A percentile compares a stretch with the other conserved stretches of the same genome.
Evolutionary conservation across 345 rosid genomes (phyloP).

Genomic region (Murraya koenigii): DNA sequence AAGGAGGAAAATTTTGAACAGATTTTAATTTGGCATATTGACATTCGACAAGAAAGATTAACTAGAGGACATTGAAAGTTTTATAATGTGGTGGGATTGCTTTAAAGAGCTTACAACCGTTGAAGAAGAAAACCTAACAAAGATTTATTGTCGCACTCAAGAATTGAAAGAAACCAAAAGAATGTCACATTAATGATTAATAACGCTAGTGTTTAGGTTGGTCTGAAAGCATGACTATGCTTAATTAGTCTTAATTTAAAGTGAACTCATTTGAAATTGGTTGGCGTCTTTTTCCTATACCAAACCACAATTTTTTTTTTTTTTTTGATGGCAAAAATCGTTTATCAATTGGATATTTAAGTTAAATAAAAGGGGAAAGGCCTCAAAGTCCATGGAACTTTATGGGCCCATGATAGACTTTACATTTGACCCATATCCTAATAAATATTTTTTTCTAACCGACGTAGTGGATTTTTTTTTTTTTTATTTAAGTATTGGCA

Average conservation of each 20-base stretch:
- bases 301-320: neutral
- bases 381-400: too few species aligned
- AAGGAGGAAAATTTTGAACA: neutral
- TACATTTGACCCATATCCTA: too few species aligned
- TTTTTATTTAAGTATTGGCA: too few species aligned
- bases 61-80: neutral
- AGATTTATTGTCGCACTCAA: conserved; percentile 1
- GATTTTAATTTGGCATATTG: neutral
- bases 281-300: neutral
- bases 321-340: too few species aligned
- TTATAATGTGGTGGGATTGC: conserved; percentile 1
- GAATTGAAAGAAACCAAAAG: conserved; percentile 2
- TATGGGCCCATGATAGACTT: too few species aligned
- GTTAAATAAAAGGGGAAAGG: too few species aligned
- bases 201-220: neutral
- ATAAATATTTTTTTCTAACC: too few species aligned
- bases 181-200: neutral
- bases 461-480: too few species aligned
- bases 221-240: neutral
- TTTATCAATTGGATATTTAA: too few species aligned
- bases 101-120: neutral
- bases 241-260: neutral
- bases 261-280: neutral
- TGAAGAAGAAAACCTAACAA: conserved; percentile 6
- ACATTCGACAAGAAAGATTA: neutral